A percentile compares a stretch with the other conserved stretches of the same genome.
Conservation (phyloP, 2,329 filamentous ascomycete genomes). For the Periconia sp. region DNA sequence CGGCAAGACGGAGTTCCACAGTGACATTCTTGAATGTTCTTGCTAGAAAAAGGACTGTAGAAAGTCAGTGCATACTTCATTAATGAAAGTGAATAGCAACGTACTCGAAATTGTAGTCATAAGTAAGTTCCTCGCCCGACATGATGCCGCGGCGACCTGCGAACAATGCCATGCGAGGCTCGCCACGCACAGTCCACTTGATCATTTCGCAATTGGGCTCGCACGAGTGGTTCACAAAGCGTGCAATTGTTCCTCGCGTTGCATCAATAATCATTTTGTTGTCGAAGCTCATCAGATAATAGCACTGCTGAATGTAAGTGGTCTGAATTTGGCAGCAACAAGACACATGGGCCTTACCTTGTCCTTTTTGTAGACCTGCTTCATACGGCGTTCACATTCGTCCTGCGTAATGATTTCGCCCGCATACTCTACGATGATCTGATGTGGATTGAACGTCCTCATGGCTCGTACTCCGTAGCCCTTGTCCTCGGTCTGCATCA, state of each 20-base stretch:
- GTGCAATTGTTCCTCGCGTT: slow-evolving; percentile 90
- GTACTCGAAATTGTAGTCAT: slow-evolving; percentile 80
- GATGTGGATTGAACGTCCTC: slow-evolving; percentile 80
- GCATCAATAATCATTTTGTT: slow-evolving; percentile 99
- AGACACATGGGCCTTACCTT: slow-evolving; percentile 60
- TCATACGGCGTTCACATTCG: slow-evolving; percentile 93
- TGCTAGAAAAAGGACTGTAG: slow-evolving; percentile 50
- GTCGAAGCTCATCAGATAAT: slow-evolving; percentile 98
- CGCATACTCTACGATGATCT: slow-evolving; percentile 98
- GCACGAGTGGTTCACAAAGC: slow-evolving; percentile 98
- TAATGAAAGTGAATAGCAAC: slow-evolving; percentile 20
- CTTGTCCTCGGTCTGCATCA: slow-evolving; percentile 84
- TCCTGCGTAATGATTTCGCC: slow-evolving; percentile 96
- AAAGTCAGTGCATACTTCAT: background rate
- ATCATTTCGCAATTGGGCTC: slow-evolving; percentile 97
- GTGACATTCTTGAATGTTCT: slow-evolving; percentile 65
- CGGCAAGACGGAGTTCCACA: slow-evolving; percentile 64
- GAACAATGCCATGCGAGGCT: slow-evolving; percentile 95
- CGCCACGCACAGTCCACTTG: slow-evolving; percentile 92
- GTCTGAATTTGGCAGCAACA: background rate
- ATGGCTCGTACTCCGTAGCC: slow-evolving; percentile 92
- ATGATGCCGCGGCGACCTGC: slow-evolving; percentile 86
- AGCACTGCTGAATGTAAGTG: slow-evolving; percentile 64
- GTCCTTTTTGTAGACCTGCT: slow-evolving; percentile 88
- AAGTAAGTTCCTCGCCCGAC: slow-evolving; percentile 94